Percentiles rank a stretch among this genome's conserved stretches.
These are phyloP conservation scores for Globisporangium middletonii DNA, from an alignment of 352 stramenopile genomes.

Conservation along the genomic window DNA sequence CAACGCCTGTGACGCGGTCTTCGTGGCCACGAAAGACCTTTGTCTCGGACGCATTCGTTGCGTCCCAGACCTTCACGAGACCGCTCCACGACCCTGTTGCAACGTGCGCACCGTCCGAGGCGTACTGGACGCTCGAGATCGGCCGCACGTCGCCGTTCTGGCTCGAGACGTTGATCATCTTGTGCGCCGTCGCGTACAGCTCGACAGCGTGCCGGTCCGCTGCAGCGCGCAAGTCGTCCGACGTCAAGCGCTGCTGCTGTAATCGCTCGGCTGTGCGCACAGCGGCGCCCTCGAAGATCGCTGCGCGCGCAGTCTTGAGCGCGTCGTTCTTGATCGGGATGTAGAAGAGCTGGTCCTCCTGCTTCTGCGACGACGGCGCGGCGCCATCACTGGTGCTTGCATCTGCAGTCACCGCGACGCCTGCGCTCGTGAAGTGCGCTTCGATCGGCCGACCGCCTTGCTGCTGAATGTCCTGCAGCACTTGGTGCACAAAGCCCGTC, in stretches of 20 bases:
- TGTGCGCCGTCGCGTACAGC: constrained; percentile 70
- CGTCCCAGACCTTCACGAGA: constrained; percentile 93
- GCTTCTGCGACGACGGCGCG: constrained; percentile 14
- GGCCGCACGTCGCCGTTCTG: constrained; percentile 93
- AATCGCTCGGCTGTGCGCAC: constrained; percentile 50
- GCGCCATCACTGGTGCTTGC: neutral
- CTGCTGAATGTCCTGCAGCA: constrained; percentile 47
- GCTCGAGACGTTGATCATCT: constrained; percentile 87
- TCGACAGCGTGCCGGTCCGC: constrained; percentile 58
- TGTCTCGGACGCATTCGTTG: constrained; percentile 46
- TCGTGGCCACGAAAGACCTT: constrained; percentile 84
- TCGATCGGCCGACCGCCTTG: constrained; percentile 18
- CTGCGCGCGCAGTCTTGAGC: constrained; percentile 78
- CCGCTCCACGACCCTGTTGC: constrained; percentile 92
- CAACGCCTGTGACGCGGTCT: constrained; percentile 82
- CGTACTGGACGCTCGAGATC: constrained; percentile 72
- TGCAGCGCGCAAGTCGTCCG: constrained; percentile 37
- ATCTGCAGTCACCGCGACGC: neutral
- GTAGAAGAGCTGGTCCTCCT: constrained; percentile 81
- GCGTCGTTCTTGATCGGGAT: constrained; percentile 66
- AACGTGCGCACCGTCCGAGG: constrained; percentile 50
- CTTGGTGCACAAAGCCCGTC: constrained; percentile 49
- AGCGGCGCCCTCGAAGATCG: constrained; percentile 79
- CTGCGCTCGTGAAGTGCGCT: constrained; percentile 9
- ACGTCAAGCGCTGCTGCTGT: constrained; percentile 37